Percentiles rank a stretch among this genome's conserved stretches.
These are phyloP conservation scores for Magnaporthiopsis incrustans DNA, from an alignment of 2,329 filamentous ascomycete genomes.

Conservation along the genomic window DNA sequence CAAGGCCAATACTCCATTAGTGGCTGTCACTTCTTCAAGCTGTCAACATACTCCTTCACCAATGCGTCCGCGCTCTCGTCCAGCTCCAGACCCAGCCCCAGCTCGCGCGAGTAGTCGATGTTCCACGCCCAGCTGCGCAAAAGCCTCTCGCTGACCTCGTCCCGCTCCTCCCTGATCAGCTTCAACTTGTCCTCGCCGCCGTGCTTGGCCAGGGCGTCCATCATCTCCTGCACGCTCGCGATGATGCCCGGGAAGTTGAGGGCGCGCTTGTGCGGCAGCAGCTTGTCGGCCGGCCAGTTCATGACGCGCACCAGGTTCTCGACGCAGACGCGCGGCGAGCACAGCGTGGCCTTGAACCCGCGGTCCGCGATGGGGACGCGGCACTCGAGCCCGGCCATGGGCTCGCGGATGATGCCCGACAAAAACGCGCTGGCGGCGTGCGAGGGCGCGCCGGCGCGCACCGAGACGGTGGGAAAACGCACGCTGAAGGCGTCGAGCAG, in stretches of 20 bases:
- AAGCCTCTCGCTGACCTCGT: conserved; percentile 46
- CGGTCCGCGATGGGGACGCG: conserved; percentile 44
- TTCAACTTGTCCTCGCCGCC: conserved; percentile 46
- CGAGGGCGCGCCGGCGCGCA: conserved; percentile 51
- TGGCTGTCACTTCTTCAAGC: conserved; percentile 18
- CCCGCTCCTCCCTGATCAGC: conserved; percentile 45
- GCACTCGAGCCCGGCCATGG: conserved; percentile 44
- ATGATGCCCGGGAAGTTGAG: conserved; percentile 52
- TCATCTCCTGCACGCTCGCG: conserved; percentile 50
- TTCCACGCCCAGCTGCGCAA: conserved; percentile 52
- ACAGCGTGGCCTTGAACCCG: conserved; percentile 43
- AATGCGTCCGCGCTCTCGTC: conserved; percentile 46
- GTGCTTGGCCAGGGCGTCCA: conserved; percentile 47
- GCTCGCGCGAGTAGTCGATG: conserved; percentile 43
- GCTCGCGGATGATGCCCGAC: conserved; percentile 57
- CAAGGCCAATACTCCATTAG: no score
- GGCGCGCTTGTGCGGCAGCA: conserved; percentile 36
- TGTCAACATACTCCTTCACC: conserved; percentile 47
- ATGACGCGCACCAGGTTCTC: conserved; percentile 44
- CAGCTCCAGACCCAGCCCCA: conserved; percentile 40
- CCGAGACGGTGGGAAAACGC: conserved; percentile 53
- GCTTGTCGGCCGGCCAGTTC: conserved; percentile 26
- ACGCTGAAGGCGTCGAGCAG: conserved; percentile 50
- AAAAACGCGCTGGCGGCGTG: conserved; percentile 56
- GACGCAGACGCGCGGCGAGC: conserved; percentile 42